Conservation (phyloP, 2,329 filamentous ascomycete species). For the Hypoxylon rubiginosum region DNA sequence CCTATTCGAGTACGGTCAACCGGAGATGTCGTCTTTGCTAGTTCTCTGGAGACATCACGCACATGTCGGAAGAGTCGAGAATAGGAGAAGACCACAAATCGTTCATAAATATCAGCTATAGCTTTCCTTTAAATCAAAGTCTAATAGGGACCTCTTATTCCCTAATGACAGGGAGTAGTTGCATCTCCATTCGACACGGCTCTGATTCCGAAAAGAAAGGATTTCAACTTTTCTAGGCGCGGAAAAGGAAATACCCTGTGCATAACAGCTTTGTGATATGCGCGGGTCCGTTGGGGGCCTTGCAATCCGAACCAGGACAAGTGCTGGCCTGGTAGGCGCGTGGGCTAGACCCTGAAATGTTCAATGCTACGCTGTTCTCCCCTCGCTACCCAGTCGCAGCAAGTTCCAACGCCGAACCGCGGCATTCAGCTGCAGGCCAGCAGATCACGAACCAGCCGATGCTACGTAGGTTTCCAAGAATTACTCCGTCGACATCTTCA, state of each 20-base stretch:
- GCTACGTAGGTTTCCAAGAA: background rate
- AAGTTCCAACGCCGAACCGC: conserved; percentile 9
- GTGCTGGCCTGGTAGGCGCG: conserved; percentile 8
- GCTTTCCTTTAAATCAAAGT: background rate
- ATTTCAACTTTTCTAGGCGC: background rate
- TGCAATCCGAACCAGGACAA: conserved; percentile 23
- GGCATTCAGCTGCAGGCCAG: conserved; percentile 18
- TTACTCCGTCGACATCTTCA: conserved; percentile 7
- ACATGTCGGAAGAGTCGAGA: conserved; percentile 14
- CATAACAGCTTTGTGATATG: conserved; percentile 13
- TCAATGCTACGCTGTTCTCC: background rate
- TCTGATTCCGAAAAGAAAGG: background rate
- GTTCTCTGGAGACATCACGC: background rate
- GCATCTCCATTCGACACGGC: background rate
- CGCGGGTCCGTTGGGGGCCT: conserved; percentile 6
- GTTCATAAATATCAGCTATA: conserved; percentile 5
- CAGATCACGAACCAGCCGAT: background rate
- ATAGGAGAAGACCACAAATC: conserved; percentile 16
- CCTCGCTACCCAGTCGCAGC: background rate
- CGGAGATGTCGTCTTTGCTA: conserved; percentile 14
- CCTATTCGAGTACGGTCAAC: background rate
- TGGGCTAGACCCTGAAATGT: conserved; percentile 9
- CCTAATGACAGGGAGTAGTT: background rate
- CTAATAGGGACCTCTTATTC: background rate
- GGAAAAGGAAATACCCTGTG: conserved; percentile 4